phyloP scores from a whole-genome alignment of 805 yeast genomes.

The Zygotorulaspora chibaensis region DNA sequence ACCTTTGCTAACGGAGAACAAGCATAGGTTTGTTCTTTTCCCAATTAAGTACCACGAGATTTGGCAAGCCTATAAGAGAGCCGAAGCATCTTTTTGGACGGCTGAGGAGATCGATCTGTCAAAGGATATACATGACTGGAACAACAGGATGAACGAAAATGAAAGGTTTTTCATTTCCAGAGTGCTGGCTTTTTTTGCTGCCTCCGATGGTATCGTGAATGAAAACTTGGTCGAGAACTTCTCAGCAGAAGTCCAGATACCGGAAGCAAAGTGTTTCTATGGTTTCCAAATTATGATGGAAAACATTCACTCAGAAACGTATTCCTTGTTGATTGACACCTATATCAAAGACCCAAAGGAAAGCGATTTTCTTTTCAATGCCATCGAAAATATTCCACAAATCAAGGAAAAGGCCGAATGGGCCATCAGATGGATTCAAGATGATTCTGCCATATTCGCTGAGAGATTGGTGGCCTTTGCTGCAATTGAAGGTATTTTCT shows the following conservation, averaged over 20 bases:
- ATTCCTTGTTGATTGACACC: slow-evolving; percentile 89
- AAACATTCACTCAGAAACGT: slow-evolving; percentile 96
- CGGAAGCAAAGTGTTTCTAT: slow-evolving; percentile 98
- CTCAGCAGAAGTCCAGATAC: slow-evolving; percentile 93
- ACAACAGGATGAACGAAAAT: slow-evolving; percentile 77
- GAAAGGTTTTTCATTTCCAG: slow-evolving; percentile 90
- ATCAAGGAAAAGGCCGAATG: slow-evolving; percentile 97
- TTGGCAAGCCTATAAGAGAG: slow-evolving; percentile 98
- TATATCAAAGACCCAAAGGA: slow-evolving; percentile 96
- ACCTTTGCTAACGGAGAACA: slow-evolving; percentile 82
- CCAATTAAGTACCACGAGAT: slow-evolving; percentile 96
- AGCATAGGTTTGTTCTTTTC: slow-evolving; percentile 84
- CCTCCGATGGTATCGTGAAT: slow-evolving; percentile 97
- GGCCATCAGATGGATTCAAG: slow-evolving; percentile 97
- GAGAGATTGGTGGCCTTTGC: slow-evolving; percentile 98
- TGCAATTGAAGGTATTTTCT: slow-evolving; percentile 98
- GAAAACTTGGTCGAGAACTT: slow-evolving; percentile 97
- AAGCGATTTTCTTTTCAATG: slow-evolving; percentile 85
- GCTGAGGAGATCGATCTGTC: slow-evolving; percentile 97
- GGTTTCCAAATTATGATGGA: slow-evolving; percentile 99
- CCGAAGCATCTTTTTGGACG: slow-evolving; percentile 99
- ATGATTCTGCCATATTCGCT: slow-evolving; percentile 81
- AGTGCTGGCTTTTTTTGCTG: slow-evolving; percentile 96
- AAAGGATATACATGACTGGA: slow-evolving; percentile 92
- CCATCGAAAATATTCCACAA: slow-evolving; percentile 93